Conservation (phyloP, 1,139 yeast species). For the Taphrina pruni region DNA sequence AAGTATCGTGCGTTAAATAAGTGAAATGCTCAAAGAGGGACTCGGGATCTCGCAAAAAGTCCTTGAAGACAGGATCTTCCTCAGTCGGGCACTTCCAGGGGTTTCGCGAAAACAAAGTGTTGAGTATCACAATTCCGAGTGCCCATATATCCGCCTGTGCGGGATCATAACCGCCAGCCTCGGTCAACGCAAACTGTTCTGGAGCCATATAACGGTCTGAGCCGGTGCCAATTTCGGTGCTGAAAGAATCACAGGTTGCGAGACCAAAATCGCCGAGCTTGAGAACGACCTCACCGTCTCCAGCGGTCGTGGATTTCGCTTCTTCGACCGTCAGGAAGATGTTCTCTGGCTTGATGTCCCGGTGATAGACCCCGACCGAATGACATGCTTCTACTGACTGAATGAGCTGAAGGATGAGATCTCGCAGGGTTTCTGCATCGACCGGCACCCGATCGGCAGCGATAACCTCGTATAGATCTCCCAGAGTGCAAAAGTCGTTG, state of each 20-base stretch:
- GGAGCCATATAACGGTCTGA: constrained; percentile 98
- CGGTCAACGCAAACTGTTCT: constrained; percentile 62
- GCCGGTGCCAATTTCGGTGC: constrained; percentile 88
- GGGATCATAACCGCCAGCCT: constrained; percentile 72
- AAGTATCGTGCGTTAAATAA: constrained; percentile 83
- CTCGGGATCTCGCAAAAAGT: constrained; percentile 86
- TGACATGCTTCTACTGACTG: constrained; percentile 88
- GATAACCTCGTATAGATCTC: constrained; percentile 93
- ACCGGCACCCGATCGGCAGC: constrained; percentile 77
- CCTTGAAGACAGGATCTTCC: constrained; percentile 82
- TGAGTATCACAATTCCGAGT: constrained; percentile 81
- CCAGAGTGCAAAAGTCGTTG: constrained; percentile 86
- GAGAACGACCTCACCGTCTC: constrained; percentile 87
- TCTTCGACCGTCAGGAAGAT: constrained; percentile 71
- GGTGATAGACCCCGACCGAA: constrained; percentile 83
- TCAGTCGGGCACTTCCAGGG: constrained; percentile 85
- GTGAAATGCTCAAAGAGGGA: constrained; percentile 92
- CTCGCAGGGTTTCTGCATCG: constrained; percentile 66
- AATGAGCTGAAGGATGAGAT: constrained; percentile 78
- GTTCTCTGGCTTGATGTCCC: constrained; percentile 89
- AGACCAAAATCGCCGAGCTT: constrained; percentile 96
- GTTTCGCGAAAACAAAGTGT: constrained; percentile 85
- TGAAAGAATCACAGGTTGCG: constrained; percentile 70
- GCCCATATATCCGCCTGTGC: constrained; percentile 93
- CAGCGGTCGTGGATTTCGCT: constrained; percentile 68